Evolutionary conservation across 768 basidiomycete species (phyloP), one percentile per base, ranked within the genome.

Genomic region (Fomitopsis serialis): DNA sequence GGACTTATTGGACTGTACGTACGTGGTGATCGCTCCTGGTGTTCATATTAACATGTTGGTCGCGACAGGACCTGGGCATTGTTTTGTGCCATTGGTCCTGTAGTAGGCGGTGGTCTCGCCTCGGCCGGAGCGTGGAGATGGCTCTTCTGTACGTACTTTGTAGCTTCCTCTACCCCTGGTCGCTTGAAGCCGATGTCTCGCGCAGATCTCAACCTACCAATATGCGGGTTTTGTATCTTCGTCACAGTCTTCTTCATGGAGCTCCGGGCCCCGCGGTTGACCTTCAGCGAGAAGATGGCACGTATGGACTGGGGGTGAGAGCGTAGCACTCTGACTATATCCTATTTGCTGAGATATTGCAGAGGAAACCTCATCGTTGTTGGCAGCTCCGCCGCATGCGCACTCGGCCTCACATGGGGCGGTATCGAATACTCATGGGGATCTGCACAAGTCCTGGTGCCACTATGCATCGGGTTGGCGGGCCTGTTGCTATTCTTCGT

Each of bases 221-320:
- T 60, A 1, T 52, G 53, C n/a, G 59, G 46, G 6, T 24, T 57
- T 22, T 53, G 55, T 1, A 46, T 55, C 34, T 44, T 19, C 19
- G 34, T 57, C 15, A 48, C 47, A 11, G 19, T 53, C n/a, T 2
- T 50, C 37, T 57, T 60, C 42, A 50, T 60, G 2, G 40, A 42
- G 2, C 45, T 60, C 13, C 55, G 55, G 10, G 61, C 58, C 1
- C 72, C 72, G 3, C 35, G 55, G 10, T 66, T 62, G 1, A 61
- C 61, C 4, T 22, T 67, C 2, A 29, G 52, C 2, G 54, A 58
- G 10, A 73, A 71, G 49, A 42, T 74, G 11, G 45, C 53, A 1
- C 50, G 64, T 8, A 63, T 74, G 17, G 72, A 74, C 45, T 73
- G 73, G 73, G 64, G 67, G 70, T 71, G 48, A 52, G 72, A 61